Evolutionary conservation across 106 monocot genomes (phyloP).

Genomic region (Chionographis japonica): DNA sequence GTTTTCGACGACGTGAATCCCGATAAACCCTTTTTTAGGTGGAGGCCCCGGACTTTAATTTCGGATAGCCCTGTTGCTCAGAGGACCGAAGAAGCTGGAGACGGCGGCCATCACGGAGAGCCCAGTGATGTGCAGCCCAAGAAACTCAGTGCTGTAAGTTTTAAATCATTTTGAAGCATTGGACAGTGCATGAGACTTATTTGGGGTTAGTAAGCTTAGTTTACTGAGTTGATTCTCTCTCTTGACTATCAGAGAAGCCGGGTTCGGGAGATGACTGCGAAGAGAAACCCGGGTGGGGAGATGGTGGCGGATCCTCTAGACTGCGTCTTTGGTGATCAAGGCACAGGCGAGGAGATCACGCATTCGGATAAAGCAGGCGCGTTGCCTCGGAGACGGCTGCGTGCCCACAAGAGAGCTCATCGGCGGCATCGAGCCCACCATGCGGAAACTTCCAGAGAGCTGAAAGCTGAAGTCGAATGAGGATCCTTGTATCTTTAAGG

Average conservation of each 20-base stretch:
- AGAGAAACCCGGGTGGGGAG: not conserved
- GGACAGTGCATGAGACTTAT: too few relatives aligned
- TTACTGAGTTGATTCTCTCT: not conserved
- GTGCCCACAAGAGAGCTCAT: slow-evolving; percentile 35
- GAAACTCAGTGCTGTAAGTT: not conserved
- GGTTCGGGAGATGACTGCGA: slow-evolving; percentile 1
- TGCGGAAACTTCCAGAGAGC: not conserved
- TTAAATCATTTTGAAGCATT: too few relatives aligned
- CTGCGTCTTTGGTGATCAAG: slow-evolving; percentile 40
- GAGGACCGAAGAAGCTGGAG: not conserved
- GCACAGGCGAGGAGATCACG: slow-evolving; percentile 13
- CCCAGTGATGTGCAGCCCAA: not conserved
- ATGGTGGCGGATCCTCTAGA: slow-evolving; percentile 50
- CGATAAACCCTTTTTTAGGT: slow-evolving; percentile 29
- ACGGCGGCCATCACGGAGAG: not conserved
- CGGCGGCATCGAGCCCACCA: slow-evolving; percentile 13
- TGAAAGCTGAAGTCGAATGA: too few relatives aligned
- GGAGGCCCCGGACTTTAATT: slow-evolving; percentile 32
- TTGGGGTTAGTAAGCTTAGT: too few relatives aligned
- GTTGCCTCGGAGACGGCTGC: slow-evolving; percentile 17
- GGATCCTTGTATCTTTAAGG: too few relatives aligned
- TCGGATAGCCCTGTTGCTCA: slow-evolving; percentile 7
- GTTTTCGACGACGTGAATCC: slow-evolving; percentile 36
- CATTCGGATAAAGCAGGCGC: slow-evolving; percentile 8
- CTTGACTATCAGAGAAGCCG: slow-evolving; percentile 17